Evolutionary conservation across 768 basidiomycete genomes (phyloP), one percentile per base, ranked within the genome.

Genomic region (Rhizopogon salebrosus): DNA sequence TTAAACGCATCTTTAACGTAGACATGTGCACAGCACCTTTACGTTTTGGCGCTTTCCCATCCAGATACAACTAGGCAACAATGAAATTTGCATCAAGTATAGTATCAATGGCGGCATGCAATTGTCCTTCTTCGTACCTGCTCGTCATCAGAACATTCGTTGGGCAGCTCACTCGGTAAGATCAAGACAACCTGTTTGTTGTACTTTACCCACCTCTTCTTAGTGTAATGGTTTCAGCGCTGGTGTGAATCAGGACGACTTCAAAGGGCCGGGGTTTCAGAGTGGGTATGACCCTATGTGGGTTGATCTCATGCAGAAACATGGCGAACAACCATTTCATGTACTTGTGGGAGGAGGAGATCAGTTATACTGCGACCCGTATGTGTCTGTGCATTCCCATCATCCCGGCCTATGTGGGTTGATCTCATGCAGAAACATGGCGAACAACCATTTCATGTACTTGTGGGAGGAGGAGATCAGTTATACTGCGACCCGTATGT

Each of bases 41-140:
- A 92, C 92, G 1, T 99, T 99, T 73, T 98, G 93, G 89, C 79
- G 95, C 49, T 98, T 98, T 72, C 75, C 85, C 62, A 82, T 98
- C 43, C 82, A 85, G 57, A 77, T 99, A 51, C 92, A 92, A 0
- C 68, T 98, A 2, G 75, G 77, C 1, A 69, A 73, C 8, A 72
- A 74, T 35, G 91, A 95, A 71, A 88, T 93, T 79, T 71, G 75
- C 45, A 77, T 98, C 48, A 75, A 71, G 51, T 99, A 99, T 68
- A 79, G 78, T 49, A 75, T 99, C 61, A 98, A 98, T 65, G 72
- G 80, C 9, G 88, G 94, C 3, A 82, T 87, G 46, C 76, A 80
- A 54, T 72, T 92, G 45, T 78, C 80, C 34, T 99, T 99, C 67
- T 84, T 80, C 65, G 85, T 98, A 13, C 95, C 97, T 0, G 92